Base-by-base conservation (phyloP, 2,329 filamentous ascomycete genomes). In the Endothia cerciana region DNA sequence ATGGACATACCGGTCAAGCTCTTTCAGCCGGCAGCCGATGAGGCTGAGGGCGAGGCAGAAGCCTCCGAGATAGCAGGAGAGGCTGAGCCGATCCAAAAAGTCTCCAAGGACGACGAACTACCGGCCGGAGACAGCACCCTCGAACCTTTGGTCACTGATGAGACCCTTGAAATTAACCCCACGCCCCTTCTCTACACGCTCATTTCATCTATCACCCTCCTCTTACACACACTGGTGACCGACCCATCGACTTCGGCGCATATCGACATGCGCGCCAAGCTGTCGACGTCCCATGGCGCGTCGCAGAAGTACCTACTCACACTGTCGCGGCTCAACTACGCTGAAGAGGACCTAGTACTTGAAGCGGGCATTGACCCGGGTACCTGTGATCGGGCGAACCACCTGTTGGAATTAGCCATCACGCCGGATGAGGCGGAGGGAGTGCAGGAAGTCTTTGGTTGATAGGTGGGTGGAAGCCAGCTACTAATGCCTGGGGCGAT, bases 241-340 rank as follows among this genome's bases (percentile, higher is more conserved):
- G 78, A 82, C 53, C 78, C 81, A 0, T 69, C 74, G 13, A 85
- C 82, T 2, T 77, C 81, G 0, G 75, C 80, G 56, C 69, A 77
- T 6, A 80, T 79, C 25, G 86, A 94, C 70, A 86, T 96, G 69
- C 85, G 88, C 59, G 83, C 86, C 59, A 96, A 94, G 75, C 81
- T 97, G 5, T 83, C 85, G 0, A 85, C 85, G 10, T 86, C 91
- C 0, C 83, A 87, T 5, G 92, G 92, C 3, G 91, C 89, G 0
- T 86, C 87, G 61, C 93, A 97, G 73, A 93, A 93, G 62, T 94
- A 96, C 72, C 81, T 96, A 1, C 86, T 97, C 11, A 88, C 88
- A 2, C 80, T 99, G 55, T 93, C 92, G 0, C 81, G 94, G 51
- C 79, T 98, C n/a, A 93, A 92, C 0, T 97, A 97, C 75, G 89